Conservation (phyloP, 1,139 yeast species). For the Geotrichum restrictum region DNA sequence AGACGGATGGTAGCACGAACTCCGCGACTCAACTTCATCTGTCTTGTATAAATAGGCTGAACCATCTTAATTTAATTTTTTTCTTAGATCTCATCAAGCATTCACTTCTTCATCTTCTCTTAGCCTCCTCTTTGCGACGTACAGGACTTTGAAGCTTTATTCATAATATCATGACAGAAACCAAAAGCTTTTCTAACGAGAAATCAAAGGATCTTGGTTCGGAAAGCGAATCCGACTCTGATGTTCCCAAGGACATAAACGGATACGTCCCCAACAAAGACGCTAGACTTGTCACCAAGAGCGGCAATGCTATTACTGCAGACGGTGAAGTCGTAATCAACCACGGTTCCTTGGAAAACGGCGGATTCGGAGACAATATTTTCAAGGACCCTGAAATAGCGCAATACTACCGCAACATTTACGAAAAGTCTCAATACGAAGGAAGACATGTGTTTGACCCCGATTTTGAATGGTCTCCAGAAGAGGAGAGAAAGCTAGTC, state of each 20-base stretch:
- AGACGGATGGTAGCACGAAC: background rate
- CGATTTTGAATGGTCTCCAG: constrained; percentile 44
- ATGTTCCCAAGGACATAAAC: background rate
- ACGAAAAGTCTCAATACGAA: constrained; percentile 46
- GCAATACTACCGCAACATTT: constrained; percentile 41
- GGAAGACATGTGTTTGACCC: constrained; percentile 49
- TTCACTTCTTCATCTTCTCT: background rate
- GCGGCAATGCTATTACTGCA: constrained; percentile 25
- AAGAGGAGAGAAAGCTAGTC: constrained; percentile 45
- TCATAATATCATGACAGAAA: too few species aligned
- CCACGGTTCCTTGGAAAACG: background rate
- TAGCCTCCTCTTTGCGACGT: too few species aligned
- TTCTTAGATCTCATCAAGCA: background rate
- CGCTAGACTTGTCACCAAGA: constrained; percentile 22
- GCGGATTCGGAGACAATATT: constrained; percentile 14
- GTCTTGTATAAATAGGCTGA: background rate
- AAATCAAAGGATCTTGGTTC: background rate
- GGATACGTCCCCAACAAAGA: constrained; percentile 5
- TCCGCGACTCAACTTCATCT: background rate
- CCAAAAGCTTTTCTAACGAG: too few species aligned
- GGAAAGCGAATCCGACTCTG: constrained; percentile 2
- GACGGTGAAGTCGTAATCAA: constrained; percentile 24
- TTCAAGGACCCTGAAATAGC: constrained; percentile 45
- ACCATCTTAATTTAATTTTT: too few species aligned
- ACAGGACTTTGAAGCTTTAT: too few species aligned